Conservation (phyloP, 2,329 filamentous ascomycete species). For the Lachnellula subtilissima region DNA sequence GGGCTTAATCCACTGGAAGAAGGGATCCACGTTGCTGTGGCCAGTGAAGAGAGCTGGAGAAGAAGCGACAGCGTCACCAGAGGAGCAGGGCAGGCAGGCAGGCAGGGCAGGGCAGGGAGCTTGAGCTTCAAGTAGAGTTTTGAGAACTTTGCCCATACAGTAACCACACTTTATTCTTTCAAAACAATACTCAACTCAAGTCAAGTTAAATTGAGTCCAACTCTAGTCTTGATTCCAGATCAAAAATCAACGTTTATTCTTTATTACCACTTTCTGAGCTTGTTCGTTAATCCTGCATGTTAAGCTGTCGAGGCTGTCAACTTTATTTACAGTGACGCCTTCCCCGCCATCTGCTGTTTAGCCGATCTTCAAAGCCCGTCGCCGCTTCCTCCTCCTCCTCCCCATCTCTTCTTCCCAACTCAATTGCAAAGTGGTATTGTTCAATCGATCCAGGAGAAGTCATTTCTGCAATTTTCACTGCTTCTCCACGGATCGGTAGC, state of each 20-base stretch:
- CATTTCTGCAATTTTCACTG: neutral
- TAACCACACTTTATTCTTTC: no score
- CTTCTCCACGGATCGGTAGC: conserved; percentile 7
- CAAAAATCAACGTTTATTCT: no score
- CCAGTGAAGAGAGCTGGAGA: neutral
- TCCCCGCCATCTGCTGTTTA: neutral
- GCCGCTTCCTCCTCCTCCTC: neutral
- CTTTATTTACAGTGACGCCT: neutral
- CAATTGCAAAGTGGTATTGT: neutral
- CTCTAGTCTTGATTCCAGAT: no score
- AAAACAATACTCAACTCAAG: no score
- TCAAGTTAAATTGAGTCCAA: no score
- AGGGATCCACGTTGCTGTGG: neutral
- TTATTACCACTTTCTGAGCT: neutral
- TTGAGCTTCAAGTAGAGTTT: no score
- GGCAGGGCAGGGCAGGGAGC: no score
- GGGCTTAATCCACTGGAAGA: neutral
- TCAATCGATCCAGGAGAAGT: neutral
- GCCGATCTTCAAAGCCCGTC: neutral
- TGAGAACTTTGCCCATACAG: no score
- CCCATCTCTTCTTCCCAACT: neutral
- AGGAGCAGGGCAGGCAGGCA: neutral
- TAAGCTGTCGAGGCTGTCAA: neutral
- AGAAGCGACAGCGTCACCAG: neutral
- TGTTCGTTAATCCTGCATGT: neutral